Conservation (phyloP, 208 protist genomes). For the Crithidia acanthocephali region DNA sequence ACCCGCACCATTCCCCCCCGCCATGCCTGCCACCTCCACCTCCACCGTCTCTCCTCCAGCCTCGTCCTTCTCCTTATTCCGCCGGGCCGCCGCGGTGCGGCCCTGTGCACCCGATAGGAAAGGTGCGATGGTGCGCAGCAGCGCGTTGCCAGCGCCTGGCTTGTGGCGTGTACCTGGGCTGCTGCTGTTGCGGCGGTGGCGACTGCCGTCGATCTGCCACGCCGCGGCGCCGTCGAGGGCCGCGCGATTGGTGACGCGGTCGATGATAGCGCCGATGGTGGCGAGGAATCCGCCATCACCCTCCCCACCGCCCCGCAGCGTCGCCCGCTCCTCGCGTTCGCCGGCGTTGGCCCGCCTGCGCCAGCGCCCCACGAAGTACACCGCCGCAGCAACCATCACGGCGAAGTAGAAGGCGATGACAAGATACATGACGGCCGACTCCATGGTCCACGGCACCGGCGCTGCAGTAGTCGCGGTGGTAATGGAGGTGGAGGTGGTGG, state of each 20-base stretch:
- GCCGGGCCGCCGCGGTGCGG: not conserved
- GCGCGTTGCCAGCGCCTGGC: not conserved
- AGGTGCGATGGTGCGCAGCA: slow-evolving; percentile 7
- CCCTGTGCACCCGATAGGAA: slow-evolving; percentile 8
- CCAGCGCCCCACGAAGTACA: slow-evolving; percentile 30
- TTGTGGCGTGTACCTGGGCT: not conserved
- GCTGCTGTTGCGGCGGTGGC: slow-evolving; percentile 5
- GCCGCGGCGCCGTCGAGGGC: slow-evolving; percentile 23
- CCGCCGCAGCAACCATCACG: slow-evolving; percentile 10
- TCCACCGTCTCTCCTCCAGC: slow-evolving; percentile 11
- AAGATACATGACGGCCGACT: slow-evolving; percentile 21
- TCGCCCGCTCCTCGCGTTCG: slow-evolving; percentile 2
- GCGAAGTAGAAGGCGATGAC: slow-evolving; percentile 25
- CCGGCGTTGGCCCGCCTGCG: slow-evolving; percentile 3
- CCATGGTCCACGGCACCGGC: slow-evolving; percentile 13
- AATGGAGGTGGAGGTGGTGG: too few relatives aligned
- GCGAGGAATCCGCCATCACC: slow-evolving; percentile 20
- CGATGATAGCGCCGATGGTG: slow-evolving; percentile 26
- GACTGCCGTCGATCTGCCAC: slow-evolving; percentile 8
- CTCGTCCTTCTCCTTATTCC: slow-evolving; percentile 24
- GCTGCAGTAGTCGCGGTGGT: slow-evolving; percentile 2
- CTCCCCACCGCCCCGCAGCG: not conserved
- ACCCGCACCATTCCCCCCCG: not conserved
- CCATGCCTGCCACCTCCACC: not conserved
- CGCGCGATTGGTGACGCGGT: slow-evolving; percentile 21